Percentiles rank a stretch among this genome's conserved stretches.
Conservation (phyloP, 768 basidiomycete species). For the Dioszegia aurantiaca region DNA sequence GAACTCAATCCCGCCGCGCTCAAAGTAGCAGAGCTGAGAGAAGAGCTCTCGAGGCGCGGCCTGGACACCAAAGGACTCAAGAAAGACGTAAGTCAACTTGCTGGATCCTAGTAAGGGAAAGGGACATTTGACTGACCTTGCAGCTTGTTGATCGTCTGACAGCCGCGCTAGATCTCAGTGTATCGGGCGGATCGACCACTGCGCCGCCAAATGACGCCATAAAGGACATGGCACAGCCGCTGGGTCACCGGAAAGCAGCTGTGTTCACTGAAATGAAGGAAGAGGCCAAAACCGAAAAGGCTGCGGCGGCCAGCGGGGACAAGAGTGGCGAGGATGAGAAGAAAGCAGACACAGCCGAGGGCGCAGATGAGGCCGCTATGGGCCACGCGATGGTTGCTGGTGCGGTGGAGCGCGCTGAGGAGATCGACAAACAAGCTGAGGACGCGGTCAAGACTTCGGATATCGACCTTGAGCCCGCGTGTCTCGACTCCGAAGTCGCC, state of each 20-base stretch:
- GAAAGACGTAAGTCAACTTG: slow-evolving; percentile 38
- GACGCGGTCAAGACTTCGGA: slow-evolving; percentile 8
- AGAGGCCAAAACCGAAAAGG: not conserved
- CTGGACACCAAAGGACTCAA: slow-evolving; percentile 47
- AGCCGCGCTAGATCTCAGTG: slow-evolving; percentile 24
- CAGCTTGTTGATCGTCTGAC: slow-evolving; percentile 39
- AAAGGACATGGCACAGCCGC: slow-evolving; percentile 17
- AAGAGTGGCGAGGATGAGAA: not conserved
- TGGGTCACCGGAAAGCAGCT: not conserved
- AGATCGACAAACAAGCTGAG: slow-evolving; percentile 16
- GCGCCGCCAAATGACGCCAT: slow-evolving; percentile 17
- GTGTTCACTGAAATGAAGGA: slow-evolving; percentile 8
- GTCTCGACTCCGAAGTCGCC: slow-evolving; percentile 28
- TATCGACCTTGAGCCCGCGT: slow-evolving; percentile 18
- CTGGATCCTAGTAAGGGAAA: too few relatives aligned
- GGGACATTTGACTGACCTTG: not conserved
- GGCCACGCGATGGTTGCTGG: slow-evolving; percentile 38
- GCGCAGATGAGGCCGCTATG: slow-evolving; percentile 11
- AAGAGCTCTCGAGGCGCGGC: slow-evolving; percentile 44
- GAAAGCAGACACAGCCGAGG: not conserved
- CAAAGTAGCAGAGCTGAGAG: slow-evolving; percentile 48
- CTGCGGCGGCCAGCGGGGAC: not conserved
- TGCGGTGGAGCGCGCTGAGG: slow-evolving; percentile 20
- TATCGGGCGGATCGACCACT: slow-evolving; percentile 19
- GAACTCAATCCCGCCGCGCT: slow-evolving; percentile 14